Evolutionary conservation across 257 asterid genomes (phyloP), one percentile per base, ranked within the genome.

Genomic region (Solanum appendiculatum): DNA sequence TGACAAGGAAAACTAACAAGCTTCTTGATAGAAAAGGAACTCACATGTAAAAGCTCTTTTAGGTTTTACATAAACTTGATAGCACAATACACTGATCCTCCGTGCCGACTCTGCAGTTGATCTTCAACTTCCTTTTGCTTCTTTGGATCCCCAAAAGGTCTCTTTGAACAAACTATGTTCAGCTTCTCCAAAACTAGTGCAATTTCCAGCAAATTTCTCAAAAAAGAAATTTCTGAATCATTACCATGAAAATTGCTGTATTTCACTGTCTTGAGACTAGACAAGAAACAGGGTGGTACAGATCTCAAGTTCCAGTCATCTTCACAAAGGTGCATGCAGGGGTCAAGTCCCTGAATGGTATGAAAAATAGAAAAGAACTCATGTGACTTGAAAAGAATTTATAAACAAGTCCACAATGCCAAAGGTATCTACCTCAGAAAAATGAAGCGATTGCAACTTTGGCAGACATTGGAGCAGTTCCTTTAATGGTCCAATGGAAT

Each of bases 381-480:
- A 23, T 40, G 16, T 42, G 27, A 73, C 11, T 29, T 66, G 87
- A 85, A 29, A 9, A 27, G 66, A 27, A 68, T 23, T 46, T 66
- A 54, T 31, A 46, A 20, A 18, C 18, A 48, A 31, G 85, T 48
- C 27, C 29, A 20, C 23, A 64, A 39, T 66, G 83, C n/a, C 11
- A 60, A 42, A 81, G 21, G 36, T 33, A 36, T 68, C 66, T 90
- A 91, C 95, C 93, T 92, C 89, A 36, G 88, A 64, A 81, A 93
- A 86, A 75, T 85, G 81, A 60, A 93, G 91, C 27, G 86, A 87
- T 84, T 92, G 90, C 83, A 93, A 69, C 66, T 89, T 92, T n/a
- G 94, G 94, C 40, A 89, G 46, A 88, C 66, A 82, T 14, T 31
- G 88, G n/a, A 92, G 90, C 87, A 93, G 88, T 85, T 91, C 86